A percentile compares a stretch with the other conserved stretches of the same genome.
Conservation (phyloP, 805 yeast species). For the Cyberlindnera veronae region DNA sequence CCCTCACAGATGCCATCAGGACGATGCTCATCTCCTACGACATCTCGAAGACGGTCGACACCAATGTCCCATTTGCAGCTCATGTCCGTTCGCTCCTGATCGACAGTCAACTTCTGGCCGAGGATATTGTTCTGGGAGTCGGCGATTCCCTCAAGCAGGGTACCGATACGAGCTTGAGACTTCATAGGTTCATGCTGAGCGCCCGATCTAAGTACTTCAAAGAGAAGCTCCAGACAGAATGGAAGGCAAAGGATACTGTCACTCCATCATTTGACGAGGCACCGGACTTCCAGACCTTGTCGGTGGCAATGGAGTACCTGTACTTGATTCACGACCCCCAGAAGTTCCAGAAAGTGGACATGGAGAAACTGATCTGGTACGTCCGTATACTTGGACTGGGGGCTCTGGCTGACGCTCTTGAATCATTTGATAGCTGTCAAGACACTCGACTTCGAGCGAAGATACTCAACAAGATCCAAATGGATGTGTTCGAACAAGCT, state of each 20-base stretch:
- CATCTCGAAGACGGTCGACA: constrained; percentile 64
- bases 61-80: constrained; percentile 67
- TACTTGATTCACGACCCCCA: constrained; percentile 40
- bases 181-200: constrained; percentile 42
- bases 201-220: constrained; percentile 35
- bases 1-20: constrained; percentile 63
- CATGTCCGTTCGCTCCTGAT: constrained; percentile 51
- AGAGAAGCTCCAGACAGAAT: constrained; percentile 21
- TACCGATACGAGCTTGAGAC: constrained; percentile 17
- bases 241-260: constrained; percentile 25
- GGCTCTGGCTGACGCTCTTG: constrained; percentile 36
- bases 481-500: constrained; percentile 19
- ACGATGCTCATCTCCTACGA: constrained; percentile 56
- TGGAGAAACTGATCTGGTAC: constrained; percentile 27
- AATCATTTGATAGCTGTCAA: constrained; percentile 29
- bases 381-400: constrained; percentile 34
- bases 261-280: constrained; percentile 21
- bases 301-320: constrained; percentile 30
- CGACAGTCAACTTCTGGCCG: constrained; percentile 15
- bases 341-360: constrained; percentile 31
- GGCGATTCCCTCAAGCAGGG: constrained; percentile 7
- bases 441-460: constrained; percentile 33
- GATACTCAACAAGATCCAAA: constrained; percentile 29
- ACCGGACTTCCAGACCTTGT: constrained; percentile 18
- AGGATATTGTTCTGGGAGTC: constrained; percentile 21